Conservation (phyloP, 129 eudicot species). For the Glebionis coronaria region DNA sequence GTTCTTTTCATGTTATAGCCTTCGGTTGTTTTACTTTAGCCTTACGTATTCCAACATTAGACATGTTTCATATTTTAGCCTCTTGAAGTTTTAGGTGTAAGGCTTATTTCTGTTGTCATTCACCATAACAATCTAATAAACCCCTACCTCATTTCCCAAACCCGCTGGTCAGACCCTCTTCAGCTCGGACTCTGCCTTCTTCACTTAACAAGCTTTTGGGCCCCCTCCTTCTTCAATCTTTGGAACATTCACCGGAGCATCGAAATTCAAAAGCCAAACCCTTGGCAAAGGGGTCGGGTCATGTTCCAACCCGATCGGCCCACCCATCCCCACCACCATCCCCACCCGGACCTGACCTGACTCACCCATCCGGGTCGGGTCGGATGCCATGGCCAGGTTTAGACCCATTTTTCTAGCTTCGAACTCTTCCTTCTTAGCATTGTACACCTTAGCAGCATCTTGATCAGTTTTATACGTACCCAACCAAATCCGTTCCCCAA, state of each 20-base stretch:
- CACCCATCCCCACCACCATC: neutral
- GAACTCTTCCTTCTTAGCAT: conserved; percentile 6
- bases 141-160: neutral
- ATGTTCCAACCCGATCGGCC: neutral
- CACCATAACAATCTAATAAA: neutral
- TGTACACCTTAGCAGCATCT: conserved; percentile 23
- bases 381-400: neutral
- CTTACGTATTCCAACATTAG: neutral
- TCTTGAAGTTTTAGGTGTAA: neutral
- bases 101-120: neutral
- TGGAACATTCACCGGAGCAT: conserved; percentile 33
- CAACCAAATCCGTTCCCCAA: conserved; percentile 42
- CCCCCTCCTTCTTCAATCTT: conserved; percentile 36
- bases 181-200: neutral
- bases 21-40: neutral
- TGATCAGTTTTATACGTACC: conserved; percentile 19
- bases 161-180: neutral
- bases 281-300: too few relatives aligned
- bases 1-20: neutral
- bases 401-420: neutral
- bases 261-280: too few relatives aligned
- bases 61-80: neutral
- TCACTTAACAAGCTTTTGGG: neutral
- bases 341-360: neutral
- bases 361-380: conserved; percentile 2